phyloP scores from a whole-genome alignment of 116 monocot species.

The Papilionanthe hybrid region DNA sequence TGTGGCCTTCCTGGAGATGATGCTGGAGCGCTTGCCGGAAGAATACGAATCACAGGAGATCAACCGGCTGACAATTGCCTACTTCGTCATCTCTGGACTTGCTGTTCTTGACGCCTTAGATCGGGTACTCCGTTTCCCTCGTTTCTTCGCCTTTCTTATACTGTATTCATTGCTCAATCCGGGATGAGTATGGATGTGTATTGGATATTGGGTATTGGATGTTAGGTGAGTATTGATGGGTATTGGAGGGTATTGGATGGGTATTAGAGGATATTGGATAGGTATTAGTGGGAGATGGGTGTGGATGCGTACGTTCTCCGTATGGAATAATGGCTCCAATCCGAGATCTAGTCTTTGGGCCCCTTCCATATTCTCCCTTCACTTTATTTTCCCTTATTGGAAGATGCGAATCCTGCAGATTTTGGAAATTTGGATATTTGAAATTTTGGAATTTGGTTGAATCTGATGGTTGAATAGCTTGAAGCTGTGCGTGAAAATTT shows the following conservation, averaged over 20 bases:
- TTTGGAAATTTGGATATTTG: neutral
- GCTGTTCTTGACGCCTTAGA: constrained; percentile 70
- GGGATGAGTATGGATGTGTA: too few relatives aligned
- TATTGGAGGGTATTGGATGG: too few relatives aligned
- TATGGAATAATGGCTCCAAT: too few relatives aligned
- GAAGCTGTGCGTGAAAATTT: too few relatives aligned
- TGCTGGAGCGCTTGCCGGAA: constrained; percentile 47
- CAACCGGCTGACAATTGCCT: constrained; percentile 90
- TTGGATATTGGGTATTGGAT: too few relatives aligned
- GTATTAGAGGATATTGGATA: too few relatives aligned
- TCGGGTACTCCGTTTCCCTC: constrained; percentile 25
- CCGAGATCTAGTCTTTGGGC: neutral
- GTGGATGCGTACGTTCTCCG: too few relatives aligned
- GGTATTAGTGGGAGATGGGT: too few relatives aligned
- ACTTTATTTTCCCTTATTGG: neutral
- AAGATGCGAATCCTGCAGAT: neutral
- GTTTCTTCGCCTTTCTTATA: neutral
- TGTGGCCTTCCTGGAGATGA: constrained; percentile 45
- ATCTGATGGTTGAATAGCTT: too few relatives aligned
- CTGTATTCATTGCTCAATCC: too few relatives aligned
- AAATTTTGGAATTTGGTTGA: neutral
- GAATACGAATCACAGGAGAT: constrained; percentile 84
- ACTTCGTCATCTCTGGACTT: constrained; percentile 89
- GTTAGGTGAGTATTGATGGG: too few relatives aligned
- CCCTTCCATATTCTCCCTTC: neutral